phyloP scores from a whole-genome alignment of 345 rosid species.

The Murraya paniculata region DNA sequence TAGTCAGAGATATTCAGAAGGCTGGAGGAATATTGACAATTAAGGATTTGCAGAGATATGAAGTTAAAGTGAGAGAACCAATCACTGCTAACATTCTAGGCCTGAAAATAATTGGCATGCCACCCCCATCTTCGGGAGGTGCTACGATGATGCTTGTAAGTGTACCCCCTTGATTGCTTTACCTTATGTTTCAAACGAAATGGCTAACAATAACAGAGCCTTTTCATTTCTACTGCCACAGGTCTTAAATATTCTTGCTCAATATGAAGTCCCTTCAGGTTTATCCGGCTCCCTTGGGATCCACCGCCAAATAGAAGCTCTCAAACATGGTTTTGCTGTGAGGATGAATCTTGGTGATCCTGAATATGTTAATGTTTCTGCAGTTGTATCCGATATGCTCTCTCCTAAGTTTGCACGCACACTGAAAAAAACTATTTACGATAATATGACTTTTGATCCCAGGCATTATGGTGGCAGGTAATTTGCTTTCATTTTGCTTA shows the following conservation, averaged over 20 bases:
- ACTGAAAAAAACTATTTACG: slow-evolving; percentile 46
- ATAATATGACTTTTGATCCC: slow-evolving; percentile 49
- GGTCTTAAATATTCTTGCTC: slow-evolving; percentile 57
- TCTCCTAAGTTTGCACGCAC: slow-evolving; percentile 45
- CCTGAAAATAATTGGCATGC: slow-evolving; percentile 48
- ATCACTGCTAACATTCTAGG: slow-evolving; percentile 37
- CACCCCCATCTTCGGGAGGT: slow-evolving; percentile 67
- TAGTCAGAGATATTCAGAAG: slow-evolving; percentile 40
- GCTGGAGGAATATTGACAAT: slow-evolving; percentile 57
- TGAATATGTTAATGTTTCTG: slow-evolving; percentile 34
- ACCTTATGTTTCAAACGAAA: background rate
- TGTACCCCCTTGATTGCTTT: background rate
- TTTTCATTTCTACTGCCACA: slow-evolving; percentile 9
- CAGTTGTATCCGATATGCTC: slow-evolving; percentile 57
- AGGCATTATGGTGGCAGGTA: slow-evolving; percentile 55
- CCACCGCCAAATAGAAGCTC: slow-evolving; percentile 56
- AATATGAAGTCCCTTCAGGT: slow-evolving; percentile 38
- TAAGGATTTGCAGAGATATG: slow-evolving; percentile 45
- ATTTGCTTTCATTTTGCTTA: background rate
- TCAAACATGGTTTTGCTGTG: slow-evolving; percentile 58
- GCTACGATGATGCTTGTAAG: slow-evolving; percentile 56
- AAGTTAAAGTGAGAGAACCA: slow-evolving; percentile 42
- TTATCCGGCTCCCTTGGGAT: slow-evolving; percentile 43
- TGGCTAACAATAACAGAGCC: background rate
- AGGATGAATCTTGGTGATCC: slow-evolving; percentile 80